phyloP scores from a whole-genome alignment of 306 rosid species.

The Quillaja saponaria region DNA sequence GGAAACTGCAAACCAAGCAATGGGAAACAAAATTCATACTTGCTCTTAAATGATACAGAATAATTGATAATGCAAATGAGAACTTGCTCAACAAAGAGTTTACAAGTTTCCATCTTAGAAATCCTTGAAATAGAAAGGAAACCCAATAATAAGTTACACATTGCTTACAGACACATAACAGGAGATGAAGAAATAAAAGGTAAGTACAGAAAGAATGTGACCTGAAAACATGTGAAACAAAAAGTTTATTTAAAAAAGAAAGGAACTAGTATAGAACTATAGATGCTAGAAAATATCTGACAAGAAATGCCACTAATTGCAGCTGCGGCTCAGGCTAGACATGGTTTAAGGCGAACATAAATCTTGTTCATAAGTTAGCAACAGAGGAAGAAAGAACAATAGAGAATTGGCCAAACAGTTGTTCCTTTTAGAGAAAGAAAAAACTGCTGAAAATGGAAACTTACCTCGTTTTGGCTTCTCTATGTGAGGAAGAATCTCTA shows the following conservation, averaged over 20 bases:
- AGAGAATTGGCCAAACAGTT: too few species aligned
- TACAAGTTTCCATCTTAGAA: slow-evolving; percentile 12
- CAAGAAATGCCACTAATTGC: slow-evolving; percentile 1
- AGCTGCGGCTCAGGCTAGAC: slow-evolving; percentile 1
- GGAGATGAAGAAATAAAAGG: too few species aligned
- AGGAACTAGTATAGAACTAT: not conserved
- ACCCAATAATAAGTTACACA: slow-evolving; percentile 6
- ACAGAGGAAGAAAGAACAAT: too few species aligned
- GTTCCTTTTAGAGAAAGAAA: too few species aligned
- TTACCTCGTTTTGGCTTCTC: slow-evolving; percentile 68
- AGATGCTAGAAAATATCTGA: not conserved
- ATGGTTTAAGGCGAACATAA: not conserved
- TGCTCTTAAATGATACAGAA: not conserved
- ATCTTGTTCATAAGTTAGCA: slow-evolving; percentile 2
- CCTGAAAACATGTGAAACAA: too few species aligned
- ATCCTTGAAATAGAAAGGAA: slow-evolving; percentile 6
- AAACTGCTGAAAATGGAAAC: too few species aligned
- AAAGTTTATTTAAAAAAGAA: too few species aligned
- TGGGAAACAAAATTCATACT: slow-evolving; percentile 3
- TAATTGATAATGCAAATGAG: slow-evolving; percentile 3
- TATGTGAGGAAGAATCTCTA: slow-evolving; percentile 77
- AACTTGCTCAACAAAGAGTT: slow-evolving; percentile 1
- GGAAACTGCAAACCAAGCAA: not conserved
- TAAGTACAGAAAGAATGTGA: too few species aligned
- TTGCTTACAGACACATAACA: too few species aligned